Percentiles rank a stretch among this genome's conserved stretches.
Conservation (phyloP, 2,329 filamentous ascomycete genomes). For the Emericellopsis atlantica region DNA sequence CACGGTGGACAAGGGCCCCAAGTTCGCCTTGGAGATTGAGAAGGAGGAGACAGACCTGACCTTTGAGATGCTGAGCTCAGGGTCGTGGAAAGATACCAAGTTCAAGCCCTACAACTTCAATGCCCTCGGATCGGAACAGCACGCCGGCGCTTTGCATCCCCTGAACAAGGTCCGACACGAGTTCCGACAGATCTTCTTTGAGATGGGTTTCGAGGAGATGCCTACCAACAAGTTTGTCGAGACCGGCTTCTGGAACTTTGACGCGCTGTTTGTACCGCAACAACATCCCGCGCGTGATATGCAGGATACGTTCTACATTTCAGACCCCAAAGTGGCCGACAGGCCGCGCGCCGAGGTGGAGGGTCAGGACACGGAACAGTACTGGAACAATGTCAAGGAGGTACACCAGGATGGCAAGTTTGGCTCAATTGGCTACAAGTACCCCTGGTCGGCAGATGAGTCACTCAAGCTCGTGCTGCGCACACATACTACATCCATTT, state of each 20-base stretch:
- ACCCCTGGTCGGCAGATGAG: slow-evolving; percentile 85
- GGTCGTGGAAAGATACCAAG: slow-evolving; percentile 81
- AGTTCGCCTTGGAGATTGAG: slow-evolving; percentile 77
- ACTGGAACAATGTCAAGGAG: slow-evolving; percentile 76
- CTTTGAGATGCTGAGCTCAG: slow-evolving; percentile 77
- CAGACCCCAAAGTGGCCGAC: slow-evolving; percentile 70
- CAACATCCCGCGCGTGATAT: slow-evolving; percentile 95
- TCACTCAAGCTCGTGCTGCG: slow-evolving; percentile 77
- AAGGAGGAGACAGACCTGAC: slow-evolving; percentile 95
- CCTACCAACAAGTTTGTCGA: slow-evolving; percentile 88
- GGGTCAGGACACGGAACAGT: slow-evolving; percentile 62
- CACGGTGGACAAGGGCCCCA: slow-evolving; percentile 70
- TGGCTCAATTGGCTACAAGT: slow-evolving; percentile 91
- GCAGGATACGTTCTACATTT: slow-evolving; percentile 98
- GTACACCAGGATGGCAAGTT: slow-evolving; percentile 89
- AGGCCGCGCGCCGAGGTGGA: slow-evolving; percentile 43
- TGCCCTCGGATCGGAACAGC: slow-evolving; percentile 47
- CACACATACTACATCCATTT: slow-evolving; percentile 91
- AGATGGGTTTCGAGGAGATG: slow-evolving; percentile 99
- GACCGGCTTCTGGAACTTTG: slow-evolving; percentile 97
- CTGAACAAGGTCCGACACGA: slow-evolving; percentile 93
- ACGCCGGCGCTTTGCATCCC: slow-evolving; percentile 49
- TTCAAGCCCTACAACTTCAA: slow-evolving; percentile 84
- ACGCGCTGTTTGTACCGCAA: slow-evolving; percentile 90
- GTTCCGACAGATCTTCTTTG: slow-evolving; percentile 97